Evolutionary conservation across 495 filamentous ascomycete genomes (phyloP).

Genomic region (Aspergillus taichungensis): DNA sequence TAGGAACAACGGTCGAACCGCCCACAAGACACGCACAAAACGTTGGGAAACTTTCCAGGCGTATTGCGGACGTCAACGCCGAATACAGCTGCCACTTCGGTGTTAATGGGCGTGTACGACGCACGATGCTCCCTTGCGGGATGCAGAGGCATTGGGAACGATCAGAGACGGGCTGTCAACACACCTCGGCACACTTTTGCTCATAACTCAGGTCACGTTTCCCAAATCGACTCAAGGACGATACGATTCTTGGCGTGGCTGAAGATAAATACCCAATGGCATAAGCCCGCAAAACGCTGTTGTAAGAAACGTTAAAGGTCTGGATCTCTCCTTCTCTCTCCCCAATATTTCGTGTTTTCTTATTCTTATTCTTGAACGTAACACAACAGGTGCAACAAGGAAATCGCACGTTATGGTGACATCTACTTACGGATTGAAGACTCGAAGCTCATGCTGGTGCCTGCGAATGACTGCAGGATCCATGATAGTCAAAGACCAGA

Average conservation of each 20-base stretch:
- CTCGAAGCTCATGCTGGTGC: constrained; percentile 15
- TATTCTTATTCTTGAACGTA: neutral
- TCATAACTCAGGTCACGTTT: constrained; percentile 34
- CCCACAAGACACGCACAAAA: constrained; percentile 74
- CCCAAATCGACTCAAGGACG: constrained; percentile 41
- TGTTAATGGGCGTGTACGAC: neutral
- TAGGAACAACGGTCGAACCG: constrained; percentile 62
- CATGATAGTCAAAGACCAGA: constrained; percentile 21
- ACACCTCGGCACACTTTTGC: constrained; percentile 33
- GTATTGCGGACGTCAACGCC: constrained; percentile 29
- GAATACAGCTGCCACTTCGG: constrained; percentile 21
- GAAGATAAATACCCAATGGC: constrained; percentile 64
- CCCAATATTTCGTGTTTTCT: no score
- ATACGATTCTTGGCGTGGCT: constrained; percentile 56
- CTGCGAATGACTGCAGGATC: constrained; percentile 19
- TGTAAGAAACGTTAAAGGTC: constrained; percentile 7
- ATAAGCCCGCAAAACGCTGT: constrained; percentile 65
- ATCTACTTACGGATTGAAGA: constrained; percentile 24
- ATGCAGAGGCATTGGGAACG: neutral
- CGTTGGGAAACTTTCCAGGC: constrained; percentile 58
- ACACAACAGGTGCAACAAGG: constrained; percentile 14
- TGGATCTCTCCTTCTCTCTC: no score
- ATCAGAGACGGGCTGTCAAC: constrained; percentile 6
- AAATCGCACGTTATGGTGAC: constrained; percentile 6
- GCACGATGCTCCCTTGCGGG: neutral